Conservation (phyloP, 2,329 filamentous ascomycete species). For the Talaromyces verruculosus region DNA sequence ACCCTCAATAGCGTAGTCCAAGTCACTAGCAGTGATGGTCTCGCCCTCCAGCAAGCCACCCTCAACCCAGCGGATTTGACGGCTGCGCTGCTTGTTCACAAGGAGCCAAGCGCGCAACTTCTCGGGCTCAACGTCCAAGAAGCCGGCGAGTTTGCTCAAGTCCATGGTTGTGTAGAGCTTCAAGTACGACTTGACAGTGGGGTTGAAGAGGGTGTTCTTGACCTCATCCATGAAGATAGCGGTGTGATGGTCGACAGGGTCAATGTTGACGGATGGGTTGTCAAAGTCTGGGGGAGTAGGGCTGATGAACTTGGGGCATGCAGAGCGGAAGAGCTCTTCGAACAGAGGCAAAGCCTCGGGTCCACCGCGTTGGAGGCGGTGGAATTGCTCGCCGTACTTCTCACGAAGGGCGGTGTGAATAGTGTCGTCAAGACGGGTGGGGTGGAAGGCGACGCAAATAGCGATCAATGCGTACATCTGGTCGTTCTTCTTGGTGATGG, state of each 20-base stretch:
- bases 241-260: conserved; percentile 96
- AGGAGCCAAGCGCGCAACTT: conserved; percentile 90
- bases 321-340: conserved; percentile 93
- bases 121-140: conserved; percentile 95
- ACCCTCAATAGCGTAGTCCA: conserved; percentile 95
- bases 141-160: conserved; percentile 93
- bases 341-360: conserved; percentile 94
- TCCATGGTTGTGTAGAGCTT: conserved; percentile 99
- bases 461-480: conserved; percentile 99
- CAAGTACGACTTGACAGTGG: conserved; percentile 96
- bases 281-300: conserved; percentile 97
- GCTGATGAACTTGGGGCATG: conserved; percentile 99
- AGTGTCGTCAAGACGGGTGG: conserved; percentile 94
- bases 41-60: conserved; percentile 89
- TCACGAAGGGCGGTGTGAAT: conserved; percentile 97
- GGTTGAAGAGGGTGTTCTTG: conserved; percentile 98
- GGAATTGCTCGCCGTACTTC: conserved; percentile 98
- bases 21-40: conserved; percentile 85
- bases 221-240: conserved; percentile 99
- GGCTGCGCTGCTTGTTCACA: conserved; percentile 97
- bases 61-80: conserved; percentile 92
- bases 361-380: conserved; percentile 92
- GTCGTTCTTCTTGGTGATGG: conserved; percentile 99
- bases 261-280: conserved; percentile 90
- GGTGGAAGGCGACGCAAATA: conserved; percentile 98